Percentiles rank a stretch among this genome's conserved stretches.
These are phyloP conservation scores for Xylaria bambusicola DNA, from an alignment of 495 filamentous ascomycete species.

Conservation along the genomic window DNA sequence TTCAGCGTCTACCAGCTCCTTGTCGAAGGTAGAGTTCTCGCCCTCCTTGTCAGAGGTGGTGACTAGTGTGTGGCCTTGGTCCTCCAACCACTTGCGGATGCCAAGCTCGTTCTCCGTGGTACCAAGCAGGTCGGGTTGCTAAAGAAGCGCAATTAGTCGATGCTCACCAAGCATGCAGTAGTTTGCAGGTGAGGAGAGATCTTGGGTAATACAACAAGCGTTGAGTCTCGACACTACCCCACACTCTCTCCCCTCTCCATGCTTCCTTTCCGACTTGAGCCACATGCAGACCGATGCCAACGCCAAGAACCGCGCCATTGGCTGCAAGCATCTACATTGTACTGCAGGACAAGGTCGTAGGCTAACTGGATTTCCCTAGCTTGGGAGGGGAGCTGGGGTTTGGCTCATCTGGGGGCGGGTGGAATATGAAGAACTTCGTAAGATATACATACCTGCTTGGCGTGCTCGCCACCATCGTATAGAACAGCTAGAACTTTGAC, in stretches of 20 bases:
- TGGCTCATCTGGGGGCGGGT: not conserved
- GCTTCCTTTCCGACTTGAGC: constrained; percentile 7
- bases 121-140: constrained; percentile 85
- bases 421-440: not conserved
- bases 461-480: constrained; percentile 57
- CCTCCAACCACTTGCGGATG: constrained; percentile 93
- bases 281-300: constrained; percentile 12
- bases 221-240: constrained; percentile 17
- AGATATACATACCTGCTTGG: constrained; percentile 46
- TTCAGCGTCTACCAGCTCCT: constrained; percentile 94
- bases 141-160: constrained; percentile 25
- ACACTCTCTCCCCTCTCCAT: constrained; percentile 4
- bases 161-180: not conserved
- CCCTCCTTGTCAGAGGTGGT: constrained; percentile 98
- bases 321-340: too few relatives aligned
- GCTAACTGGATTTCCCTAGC: not conserved
- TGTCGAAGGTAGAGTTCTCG: constrained; percentile 88
- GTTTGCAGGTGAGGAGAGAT: constrained; percentile 1
- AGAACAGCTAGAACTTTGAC: constrained; percentile 59
- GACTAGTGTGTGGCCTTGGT: constrained; percentile 90
- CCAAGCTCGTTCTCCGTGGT: constrained; percentile 98
- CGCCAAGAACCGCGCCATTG: constrained; percentile 28
- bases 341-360: constrained; percentile 12
- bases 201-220: constrained; percentile 2
- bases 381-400: not conserved